phyloP scores from a whole-genome alignment of 1,284 basidiomycete genomes.

The Rhodotorula sp. region DNA sequence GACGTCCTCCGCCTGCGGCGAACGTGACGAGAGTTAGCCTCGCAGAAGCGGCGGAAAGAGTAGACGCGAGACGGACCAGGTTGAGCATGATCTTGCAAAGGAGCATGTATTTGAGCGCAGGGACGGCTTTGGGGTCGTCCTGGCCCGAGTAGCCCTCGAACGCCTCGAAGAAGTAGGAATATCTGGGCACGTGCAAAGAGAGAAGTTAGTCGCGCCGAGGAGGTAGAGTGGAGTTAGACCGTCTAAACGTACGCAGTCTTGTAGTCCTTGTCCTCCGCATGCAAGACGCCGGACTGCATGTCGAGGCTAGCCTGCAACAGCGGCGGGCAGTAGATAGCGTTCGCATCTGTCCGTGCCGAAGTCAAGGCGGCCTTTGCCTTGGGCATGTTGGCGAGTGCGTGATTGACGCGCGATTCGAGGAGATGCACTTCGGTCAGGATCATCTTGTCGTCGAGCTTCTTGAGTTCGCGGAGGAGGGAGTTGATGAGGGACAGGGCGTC shows the following conservation, averaged over 20 bases:
- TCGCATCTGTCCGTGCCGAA: conserved; percentile 88
- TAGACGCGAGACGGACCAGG: conserved; percentile 58
- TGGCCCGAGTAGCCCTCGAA: conserved; percentile 79
- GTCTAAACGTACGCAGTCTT: conserved; percentile 65
- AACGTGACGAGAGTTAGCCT: conserved; percentile 15
- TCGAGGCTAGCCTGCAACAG: conserved; percentile 87
- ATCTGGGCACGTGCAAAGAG: conserved; percentile 48
- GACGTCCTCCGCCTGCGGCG: conserved; percentile 80
- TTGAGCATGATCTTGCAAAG: conserved; percentile 98
- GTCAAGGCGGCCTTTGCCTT: conserved; percentile 96
- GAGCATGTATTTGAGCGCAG: conserved; percentile 94
- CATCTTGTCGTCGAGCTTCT: conserved; percentile 94
- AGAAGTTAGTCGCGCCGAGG: conserved; percentile 65
- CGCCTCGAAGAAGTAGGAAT: conserved; percentile 97
- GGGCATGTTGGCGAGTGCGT: conserved; percentile 84
- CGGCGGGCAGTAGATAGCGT: conserved; percentile 97
- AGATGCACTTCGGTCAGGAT: conserved; percentile 95
- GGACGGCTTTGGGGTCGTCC: conserved; percentile 61
- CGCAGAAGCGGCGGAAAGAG: neutral
- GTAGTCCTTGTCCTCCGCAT: conserved; percentile 97
- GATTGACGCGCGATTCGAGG: conserved; percentile 85
- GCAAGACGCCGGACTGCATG: conserved; percentile 84
- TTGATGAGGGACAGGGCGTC: conserved; percentile 80
- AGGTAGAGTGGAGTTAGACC: conserved; percentile 58
- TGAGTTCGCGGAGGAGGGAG: conserved; percentile 80